Base-by-base conservation (phyloP, 495 filamentous ascomycete genomes). In the Aspergillus steynii region DNA sequence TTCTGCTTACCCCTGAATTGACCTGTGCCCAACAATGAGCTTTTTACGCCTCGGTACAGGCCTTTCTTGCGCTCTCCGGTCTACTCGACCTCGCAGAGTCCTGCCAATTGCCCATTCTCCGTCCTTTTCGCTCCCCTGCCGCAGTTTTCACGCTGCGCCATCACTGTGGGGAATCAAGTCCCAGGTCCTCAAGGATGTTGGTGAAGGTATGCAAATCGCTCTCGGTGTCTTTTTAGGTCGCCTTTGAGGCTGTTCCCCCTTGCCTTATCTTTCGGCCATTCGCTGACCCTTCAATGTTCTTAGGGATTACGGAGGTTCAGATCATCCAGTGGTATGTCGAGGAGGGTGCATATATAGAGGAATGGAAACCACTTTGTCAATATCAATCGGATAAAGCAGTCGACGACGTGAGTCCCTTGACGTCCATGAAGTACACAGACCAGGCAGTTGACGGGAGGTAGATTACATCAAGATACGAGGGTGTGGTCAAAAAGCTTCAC, bases 291-390 rank as follows among this genome's bases (percentile, higher is more conserved):
- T 42, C 37, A 42, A 42, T 42, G 37, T 15, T 42, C 37, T 15
- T 60, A 97, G 93, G 95, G 53, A 99, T 98, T 68, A 91, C 92
- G 65, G 95, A 99, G 77, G 96, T 95, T 73, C 94, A 98, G 73
- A 91, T 99, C 68, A 98, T 98, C 66, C 96, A 98, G 80, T 99
- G 96, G 96, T 99, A 97, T 73, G 95, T 98, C 61, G 89, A 97
- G 73, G 93, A 96, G 55, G 93, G 90, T 54, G 96, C 96, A 28
- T 87, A 92, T 56, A 92, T 99, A 65, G 93, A 98, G 79, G 92
- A 99, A 76, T 99, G 96, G 85, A 94, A 96, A 70, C 94, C 92
- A 58, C 78, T 99, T 45, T 99, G 96, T 74, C 95, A 99, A 77
- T 96, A 98, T 47, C 95, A 97, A 71, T 95, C 90, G 57, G 96